phyloP scores from a whole-genome alignment of 306 rosid species.

The Pterocarpus santalinus region DNA sequence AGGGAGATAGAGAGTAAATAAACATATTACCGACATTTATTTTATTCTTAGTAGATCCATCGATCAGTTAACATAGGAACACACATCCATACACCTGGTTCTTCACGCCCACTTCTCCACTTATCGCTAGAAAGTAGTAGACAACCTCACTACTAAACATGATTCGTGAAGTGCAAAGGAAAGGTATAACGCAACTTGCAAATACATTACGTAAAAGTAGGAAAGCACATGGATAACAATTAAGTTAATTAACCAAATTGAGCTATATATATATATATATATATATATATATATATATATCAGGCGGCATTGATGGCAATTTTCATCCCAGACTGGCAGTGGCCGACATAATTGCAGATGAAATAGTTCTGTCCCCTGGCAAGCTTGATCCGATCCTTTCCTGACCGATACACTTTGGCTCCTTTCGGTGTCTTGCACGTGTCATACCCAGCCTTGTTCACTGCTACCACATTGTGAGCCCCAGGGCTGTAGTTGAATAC shows the following conservation, averaged over 20 bases:
- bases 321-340: conserved; percentile 74
- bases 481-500: conserved; percentile 59
- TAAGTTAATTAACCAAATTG: neutral
- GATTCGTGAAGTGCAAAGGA: neutral
- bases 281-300: neutral
- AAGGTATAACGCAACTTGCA: neutral
- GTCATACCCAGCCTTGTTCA: conserved; percentile 56
- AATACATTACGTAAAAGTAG: neutral
- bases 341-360: conserved; percentile 68
- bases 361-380: conserved; percentile 65
- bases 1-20: too few species aligned
- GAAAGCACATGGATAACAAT: neutral
- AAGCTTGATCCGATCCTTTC: conserved; percentile 69
- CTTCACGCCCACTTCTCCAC: neutral
- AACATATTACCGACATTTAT: too few species aligned
- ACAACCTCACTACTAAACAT: neutral
- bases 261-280: neutral
- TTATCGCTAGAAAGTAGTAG: neutral
- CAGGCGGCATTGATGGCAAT: conserved; percentile 64
- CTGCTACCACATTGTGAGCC: conserved; percentile 69
- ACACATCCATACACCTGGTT: neutral
- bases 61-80: neutral
- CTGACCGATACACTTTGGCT: conserved; percentile 53
- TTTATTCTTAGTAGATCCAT: neutral
- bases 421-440: conserved; percentile 59